Evolutionary conservation across 2,329 filamentous ascomycete species (phyloP).

Genomic region (Fonsecaea monophora): DNA sequence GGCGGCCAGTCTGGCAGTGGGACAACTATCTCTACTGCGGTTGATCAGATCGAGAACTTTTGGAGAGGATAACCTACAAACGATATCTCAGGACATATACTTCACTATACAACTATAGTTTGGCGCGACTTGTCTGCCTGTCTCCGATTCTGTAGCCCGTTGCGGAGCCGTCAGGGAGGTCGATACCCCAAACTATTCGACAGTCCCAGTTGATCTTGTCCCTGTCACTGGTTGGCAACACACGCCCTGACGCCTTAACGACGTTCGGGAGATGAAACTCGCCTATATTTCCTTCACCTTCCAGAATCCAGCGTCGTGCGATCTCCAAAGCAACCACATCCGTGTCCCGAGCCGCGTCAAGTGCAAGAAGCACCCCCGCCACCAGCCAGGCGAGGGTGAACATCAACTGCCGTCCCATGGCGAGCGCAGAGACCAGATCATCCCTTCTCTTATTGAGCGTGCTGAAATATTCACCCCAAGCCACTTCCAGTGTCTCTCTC

Average conservation of each 20-base stretch:
- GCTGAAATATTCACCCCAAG: slow-evolving; percentile 20
- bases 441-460: slow-evolving; percentile 19
- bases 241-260: slow-evolving; percentile 32
- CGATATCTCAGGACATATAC: neutral
- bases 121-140: neutral
- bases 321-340: slow-evolving; percentile 45
- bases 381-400: slow-evolving; percentile 49
- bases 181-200: slow-evolving; percentile 43
- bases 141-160: slow-evolving; percentile 10
- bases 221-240: neutral
- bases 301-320: slow-evolving; percentile 47
- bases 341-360: slow-evolving; percentile 48
- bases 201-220: slow-evolving; percentile 43
- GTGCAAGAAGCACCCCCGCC: slow-evolving; percentile 45
- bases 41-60: too few species aligned
- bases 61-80: too few species aligned
- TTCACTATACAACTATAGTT: slow-evolving; percentile 1
- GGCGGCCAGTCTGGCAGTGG: too few species aligned
- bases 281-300: slow-evolving; percentile 43
- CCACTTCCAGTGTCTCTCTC: slow-evolving; percentile 17
- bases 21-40: too few species aligned
- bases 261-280: slow-evolving; percentile 43
- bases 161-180: slow-evolving; percentile 37
- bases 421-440: slow-evolving; percentile 36
- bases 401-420: slow-evolving; percentile 43